Evolutionary conservation across 73 alveolate genomes (phyloP).

Genomic region (Paramecium pentaurelia): DNA sequence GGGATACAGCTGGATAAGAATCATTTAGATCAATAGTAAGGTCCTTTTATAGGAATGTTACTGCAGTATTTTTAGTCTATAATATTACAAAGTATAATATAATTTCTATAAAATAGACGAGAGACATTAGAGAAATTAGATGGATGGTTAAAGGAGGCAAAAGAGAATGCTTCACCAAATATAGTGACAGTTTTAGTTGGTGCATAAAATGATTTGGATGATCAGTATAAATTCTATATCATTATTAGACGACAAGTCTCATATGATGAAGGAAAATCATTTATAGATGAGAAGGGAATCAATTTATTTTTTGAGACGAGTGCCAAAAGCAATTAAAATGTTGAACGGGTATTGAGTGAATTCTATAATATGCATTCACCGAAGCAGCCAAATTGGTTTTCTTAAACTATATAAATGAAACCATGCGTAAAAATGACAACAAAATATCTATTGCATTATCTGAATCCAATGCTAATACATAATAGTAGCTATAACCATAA

Average conservation of each 20-base stretch:
- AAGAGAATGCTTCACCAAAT: conserved; percentile 75
- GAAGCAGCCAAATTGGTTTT: conserved; percentile 54
- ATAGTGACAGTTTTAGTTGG: conserved; percentile 82
- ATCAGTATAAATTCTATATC: conserved; percentile 39
- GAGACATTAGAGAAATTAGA: conserved; percentile 52
- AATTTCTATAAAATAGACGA: not conserved
- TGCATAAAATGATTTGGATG: conserved; percentile 82
- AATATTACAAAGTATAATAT: conserved; percentile 69
- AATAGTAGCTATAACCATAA: not conserved
- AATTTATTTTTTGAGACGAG: conserved; percentile 55
- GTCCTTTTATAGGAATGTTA: conserved; percentile 91
- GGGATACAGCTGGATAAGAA: conserved; percentile 96
- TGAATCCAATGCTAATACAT: not conserved
- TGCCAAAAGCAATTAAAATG: conserved; percentile 39
- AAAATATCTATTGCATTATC: conserved; percentile 10
- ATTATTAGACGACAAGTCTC: conserved; percentile 48
- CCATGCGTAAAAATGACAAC: conserved; percentile 29
- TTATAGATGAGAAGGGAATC: conserved; percentile 8
- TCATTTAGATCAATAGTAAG: conserved; percentile 90
- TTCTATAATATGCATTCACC: conserved; percentile 43
- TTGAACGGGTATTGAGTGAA: conserved; percentile 36
- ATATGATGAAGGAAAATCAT: conserved; percentile 45
- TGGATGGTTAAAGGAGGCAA: conserved; percentile 61
- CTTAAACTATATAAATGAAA: conserved; percentile 22
- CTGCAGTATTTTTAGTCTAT: conserved; percentile 90